phyloP scores from a whole-genome alignment of 495 filamentous ascomycete genomes.

The Aspergillus haitiensis region DNA sequence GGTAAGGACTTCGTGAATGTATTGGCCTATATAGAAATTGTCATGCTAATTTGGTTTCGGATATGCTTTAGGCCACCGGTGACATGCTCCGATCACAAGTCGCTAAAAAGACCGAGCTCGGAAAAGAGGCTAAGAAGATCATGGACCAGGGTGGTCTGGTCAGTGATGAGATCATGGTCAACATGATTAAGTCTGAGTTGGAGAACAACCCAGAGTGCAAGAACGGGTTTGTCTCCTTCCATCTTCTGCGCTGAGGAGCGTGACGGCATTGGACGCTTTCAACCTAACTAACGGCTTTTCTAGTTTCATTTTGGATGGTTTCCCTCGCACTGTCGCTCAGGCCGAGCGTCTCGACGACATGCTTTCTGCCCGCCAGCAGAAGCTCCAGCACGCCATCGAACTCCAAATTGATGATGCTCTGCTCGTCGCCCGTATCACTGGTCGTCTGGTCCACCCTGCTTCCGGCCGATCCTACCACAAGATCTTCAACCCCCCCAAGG shows the following conservation, averaged over 20 bases:
- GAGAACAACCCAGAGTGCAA: slow-evolving; percentile 93
- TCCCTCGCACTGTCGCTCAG: slow-evolving; percentile 94
- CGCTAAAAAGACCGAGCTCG: slow-evolving; percentile 93
- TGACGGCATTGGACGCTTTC: no score
- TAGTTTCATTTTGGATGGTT: slow-evolving; percentile 98
- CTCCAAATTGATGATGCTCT: slow-evolving; percentile 94
- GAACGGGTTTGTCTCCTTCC: slow-evolving; percentile 62
- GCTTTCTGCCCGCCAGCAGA: slow-evolving; percentile 70
- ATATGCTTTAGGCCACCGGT: slow-evolving; percentile 74
- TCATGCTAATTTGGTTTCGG: slow-evolving; percentile 11
- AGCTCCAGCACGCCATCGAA: slow-evolving; percentile 90
- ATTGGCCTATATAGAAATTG: neutral
- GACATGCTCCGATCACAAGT: slow-evolving; percentile 99
- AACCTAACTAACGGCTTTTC: slow-evolving; percentile 17
- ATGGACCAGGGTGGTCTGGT: slow-evolving; percentile 98
- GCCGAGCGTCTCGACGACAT: slow-evolving; percentile 92
- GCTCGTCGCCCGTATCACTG: slow-evolving; percentile 93
- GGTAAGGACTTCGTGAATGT: slow-evolving; percentile 53
- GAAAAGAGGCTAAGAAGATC: slow-evolving; percentile 99
- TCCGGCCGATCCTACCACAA: slow-evolving; percentile 96
- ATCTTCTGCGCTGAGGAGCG: neutral
- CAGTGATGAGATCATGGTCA: slow-evolving; percentile 98
- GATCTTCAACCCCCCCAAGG: slow-evolving; percentile 98
- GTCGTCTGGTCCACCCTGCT: slow-evolving; percentile 91
- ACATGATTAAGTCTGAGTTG: slow-evolving; percentile 98